phyloP scores from a whole-genome alignment of 2,329 filamentous ascomycete genomes.

The Drechmeria coniospora region DNA sequence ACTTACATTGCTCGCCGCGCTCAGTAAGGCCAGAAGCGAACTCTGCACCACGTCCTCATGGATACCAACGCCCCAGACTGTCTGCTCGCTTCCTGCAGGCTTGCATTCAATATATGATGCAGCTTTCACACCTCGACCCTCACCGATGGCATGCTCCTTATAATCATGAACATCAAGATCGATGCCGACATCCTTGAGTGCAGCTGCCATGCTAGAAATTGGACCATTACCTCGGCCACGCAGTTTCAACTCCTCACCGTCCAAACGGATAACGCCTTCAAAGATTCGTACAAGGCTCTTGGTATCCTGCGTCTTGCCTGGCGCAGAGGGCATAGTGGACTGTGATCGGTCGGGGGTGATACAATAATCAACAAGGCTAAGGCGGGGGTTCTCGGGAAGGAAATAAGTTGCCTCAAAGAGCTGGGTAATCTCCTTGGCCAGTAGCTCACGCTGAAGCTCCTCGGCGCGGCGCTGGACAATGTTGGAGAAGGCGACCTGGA shows the following conservation, averaged over 20 bases:
- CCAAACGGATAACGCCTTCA: slow-evolving; percentile 68
- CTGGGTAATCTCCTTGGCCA: slow-evolving; percentile 66
- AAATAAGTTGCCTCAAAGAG: slow-evolving; percentile 87
- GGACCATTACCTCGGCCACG: slow-evolving; percentile 76
- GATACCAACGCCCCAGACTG: slow-evolving; percentile 66
- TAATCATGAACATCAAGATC: slow-evolving; percentile 87
- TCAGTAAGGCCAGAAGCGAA: slow-evolving; percentile 71
- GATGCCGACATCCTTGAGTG: slow-evolving; percentile 62
- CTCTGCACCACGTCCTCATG: slow-evolving; percentile 55
- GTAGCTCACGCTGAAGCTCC: slow-evolving; percentile 64
- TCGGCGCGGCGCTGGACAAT: slow-evolving; percentile 77
- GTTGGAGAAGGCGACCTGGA: slow-evolving; percentile 82
- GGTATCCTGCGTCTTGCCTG: slow-evolving; percentile 60
- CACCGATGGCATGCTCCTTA: slow-evolving; percentile 87
- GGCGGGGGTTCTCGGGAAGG: slow-evolving; percentile 67
- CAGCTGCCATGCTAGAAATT: slow-evolving; percentile 75
- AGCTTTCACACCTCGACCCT: slow-evolving; percentile 72
- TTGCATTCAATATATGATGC: slow-evolving; percentile 90
- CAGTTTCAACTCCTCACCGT: slow-evolving; percentile 64
- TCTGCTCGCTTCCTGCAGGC: slow-evolving; percentile 47
- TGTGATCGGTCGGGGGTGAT: slow-evolving; percentile 71
- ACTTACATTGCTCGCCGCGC: slow-evolving; percentile 73
- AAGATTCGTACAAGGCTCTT: slow-evolving; percentile 70
- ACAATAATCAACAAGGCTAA: slow-evolving; percentile 79
- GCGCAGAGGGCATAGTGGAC: slow-evolving; percentile 52